Base-by-base conservation (phyloP, 345 rosid genomes). In the Odontarrhena argentea region DNA sequence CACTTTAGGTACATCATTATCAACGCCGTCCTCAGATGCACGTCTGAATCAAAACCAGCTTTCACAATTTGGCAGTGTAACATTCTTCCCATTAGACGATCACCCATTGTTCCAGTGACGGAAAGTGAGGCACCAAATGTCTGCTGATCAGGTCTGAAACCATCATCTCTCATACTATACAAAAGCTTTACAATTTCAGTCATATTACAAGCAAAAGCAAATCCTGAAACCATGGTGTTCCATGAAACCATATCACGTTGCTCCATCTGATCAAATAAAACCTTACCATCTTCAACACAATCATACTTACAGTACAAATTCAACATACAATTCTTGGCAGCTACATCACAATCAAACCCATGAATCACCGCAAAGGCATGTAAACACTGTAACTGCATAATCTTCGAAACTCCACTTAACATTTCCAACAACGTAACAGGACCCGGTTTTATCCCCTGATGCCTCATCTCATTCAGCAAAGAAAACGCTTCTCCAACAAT, bases 1-100 rank as follows among this genome's bases (percentile, higher is more conserved):
- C 82, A 81, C 69, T 86, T 92, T 15, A 89, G 68, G 79, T 89
- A 89, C 95, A 89, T 84, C 35, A 76, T 65, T 38, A 89, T 70
- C 54, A 86, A 74, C 6, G 78, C 82, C 18, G 96, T 87, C 71
- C 76, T 85, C 45, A 82, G 79, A 76, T 83, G 92, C 2, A 77
- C 65, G 45, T 86, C 82, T 25, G 67, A 55, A 63, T 59, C 76
- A 35, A 85, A 72, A 44, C 94, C 85, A 42, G 67, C 40, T 58
- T 80, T 82, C 9, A 84, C 58, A 48, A 79, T 67, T 69, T 80
- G 83, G 34, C 92, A 79, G 71, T 89, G 92, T 24, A 87, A 65
- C 46, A 74, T 36, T 80, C 68, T 87, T 38, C 85, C 96, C 58
- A 74, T 5, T 12, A 60, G 70, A 61, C 78, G 82, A 67, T 78